A percentile compares a stretch with the other conserved stretches of the same genome.
Conservation (phyloP, 2,329 filamentous ascomycete species). For the Botrytis tulipae region DNA sequence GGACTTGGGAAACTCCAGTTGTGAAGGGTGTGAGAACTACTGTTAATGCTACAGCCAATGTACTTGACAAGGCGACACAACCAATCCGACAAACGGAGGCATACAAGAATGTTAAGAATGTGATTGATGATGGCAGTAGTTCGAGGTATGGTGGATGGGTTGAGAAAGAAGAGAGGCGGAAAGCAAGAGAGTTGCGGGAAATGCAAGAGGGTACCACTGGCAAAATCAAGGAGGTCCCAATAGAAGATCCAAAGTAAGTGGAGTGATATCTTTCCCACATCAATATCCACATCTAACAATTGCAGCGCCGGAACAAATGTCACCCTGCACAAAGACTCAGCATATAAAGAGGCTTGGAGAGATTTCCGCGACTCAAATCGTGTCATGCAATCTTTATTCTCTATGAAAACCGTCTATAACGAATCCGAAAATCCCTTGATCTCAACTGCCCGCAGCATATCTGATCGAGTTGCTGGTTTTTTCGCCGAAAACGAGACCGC, state of each 20-base stretch:
- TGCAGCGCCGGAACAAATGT: conserved; percentile 87
- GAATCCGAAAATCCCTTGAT: conserved; percentile 98
- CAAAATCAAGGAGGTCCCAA: conserved; percentile 57
- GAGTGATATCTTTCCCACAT: conserved; percentile 42
- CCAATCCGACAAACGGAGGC: conserved; percentile 93
- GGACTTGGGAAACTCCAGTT: conserved; percentile 95
- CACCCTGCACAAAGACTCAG: conserved; percentile 93
- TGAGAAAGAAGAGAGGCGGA: conserved; percentile 90
- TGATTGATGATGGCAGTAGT: conserved; percentile 95
- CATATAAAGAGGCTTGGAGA: conserved; percentile 98
- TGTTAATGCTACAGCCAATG: conserved; percentile 80
- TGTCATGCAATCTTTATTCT: conserved; percentile 84
- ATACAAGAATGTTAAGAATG: conserved; percentile 91
- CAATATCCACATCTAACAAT: conserved; percentile 33
- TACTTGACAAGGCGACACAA: conserved; percentile 89
- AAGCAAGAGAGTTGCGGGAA: conserved; percentile 71
- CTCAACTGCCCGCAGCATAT: conserved; percentile 84
- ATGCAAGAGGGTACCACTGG: conserved; percentile 51
- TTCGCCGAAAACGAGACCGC: conserved; percentile 99
- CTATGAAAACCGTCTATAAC: conserved; percentile 81
- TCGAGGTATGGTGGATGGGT: conserved; percentile 95
- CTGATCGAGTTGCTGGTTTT: conserved; percentile 88
- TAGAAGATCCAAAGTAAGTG: conserved; percentile 85
- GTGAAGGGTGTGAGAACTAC: conserved; percentile 89
- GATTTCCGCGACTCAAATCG: conserved; percentile 90